Evolutionary conservation across 2,329 filamentous ascomycete genomes (phyloP), one percentile per base, ranked within the genome.

Genomic region (Sclerotinia borealis): DNA sequence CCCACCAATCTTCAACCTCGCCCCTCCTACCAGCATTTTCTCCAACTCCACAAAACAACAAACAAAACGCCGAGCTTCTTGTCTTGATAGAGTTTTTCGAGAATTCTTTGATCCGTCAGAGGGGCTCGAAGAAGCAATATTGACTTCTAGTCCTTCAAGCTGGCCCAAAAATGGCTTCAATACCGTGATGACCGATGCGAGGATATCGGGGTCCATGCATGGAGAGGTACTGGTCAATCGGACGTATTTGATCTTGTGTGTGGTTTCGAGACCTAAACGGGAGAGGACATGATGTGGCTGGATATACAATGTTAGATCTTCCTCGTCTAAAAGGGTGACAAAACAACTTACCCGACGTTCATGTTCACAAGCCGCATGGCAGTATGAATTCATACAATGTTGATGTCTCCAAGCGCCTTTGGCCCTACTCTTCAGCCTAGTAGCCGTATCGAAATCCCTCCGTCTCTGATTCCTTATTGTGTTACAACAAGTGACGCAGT

Each of bases 311-410:
- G 1, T 36, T 34, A 34, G n/a, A 34, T 8, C 15, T 31, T 5
- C 0, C 4, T 34, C 2, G 31, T 10, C 13, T 8, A 8, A 4
- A n/a, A 49, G 19, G 3, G 2, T 5, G 4, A 15, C 9, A 5
- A 4, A 8, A 7, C 11, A 34, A 36, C 39, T 45, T n/a, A 48
- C 60, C 17, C 60, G 27, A 19, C 41, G 25, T 13, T 29, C 22
- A 49, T 62, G 60, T 4, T 9, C n/a, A 48, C 60, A 62, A 6
- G 1, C 9, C 3, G 17, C 31, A 27, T 62, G 56, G 49, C 49
- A 61, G 10, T 11, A 25, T 3, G 58, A 64, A 51, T 54, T 43
- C 29, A 64, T 34, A 51, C 63, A 64, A 34, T 61, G 63, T 15
- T 25, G 45, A 47, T 63, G 61, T 60, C 47, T 27, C 55, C 37